Evolutionary conservation across 1,284 basidiomycete species (phyloP).

Genomic region (Irpex sp.): DNA sequence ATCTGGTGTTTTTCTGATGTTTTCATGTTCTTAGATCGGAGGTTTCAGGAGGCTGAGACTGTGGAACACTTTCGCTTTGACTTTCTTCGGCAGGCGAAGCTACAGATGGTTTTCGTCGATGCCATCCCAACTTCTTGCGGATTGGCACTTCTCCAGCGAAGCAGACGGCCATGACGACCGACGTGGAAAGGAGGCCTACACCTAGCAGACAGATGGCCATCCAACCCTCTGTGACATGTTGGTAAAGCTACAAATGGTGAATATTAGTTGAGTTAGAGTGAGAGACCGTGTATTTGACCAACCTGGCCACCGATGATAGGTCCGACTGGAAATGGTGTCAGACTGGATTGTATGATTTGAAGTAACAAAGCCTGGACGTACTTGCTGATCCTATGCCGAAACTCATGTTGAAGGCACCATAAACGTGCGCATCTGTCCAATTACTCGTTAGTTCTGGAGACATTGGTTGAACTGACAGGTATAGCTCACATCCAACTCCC

Average conservation of each 20-base stretch:
- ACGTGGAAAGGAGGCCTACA: slow-evolving; percentile 38
- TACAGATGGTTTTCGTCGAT: background rate
- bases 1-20: background rate
- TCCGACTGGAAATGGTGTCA: slow-evolving; percentile 42
- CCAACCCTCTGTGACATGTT: slow-evolving; percentile 53
- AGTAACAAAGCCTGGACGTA: slow-evolving; percentile 19
- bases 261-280: background rate
- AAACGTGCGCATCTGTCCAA: slow-evolving; percentile 56
- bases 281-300: slow-evolving; percentile 8
- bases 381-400: slow-evolving; percentile 61
- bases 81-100: background rate
- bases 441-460: background rate
- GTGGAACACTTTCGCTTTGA: background rate
- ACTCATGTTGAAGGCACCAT: slow-evolving; percentile 65
- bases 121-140: background rate
- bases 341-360: background rate
- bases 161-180: slow-evolving; percentile 35
- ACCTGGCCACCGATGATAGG: slow-evolving; percentile 69
- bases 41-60: background rate
- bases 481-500: slow-evolving; percentile 72
- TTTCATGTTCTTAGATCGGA: background rate
- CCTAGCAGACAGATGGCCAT: slow-evolving; percentile 46
- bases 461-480: no score
- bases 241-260: slow-evolving; percentile 46
- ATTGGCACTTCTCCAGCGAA: slow-evolving; percentile 50